Base-by-base conservation (phyloP, 805 yeast species). In the Metschnikowia noctiluminum region DNA sequence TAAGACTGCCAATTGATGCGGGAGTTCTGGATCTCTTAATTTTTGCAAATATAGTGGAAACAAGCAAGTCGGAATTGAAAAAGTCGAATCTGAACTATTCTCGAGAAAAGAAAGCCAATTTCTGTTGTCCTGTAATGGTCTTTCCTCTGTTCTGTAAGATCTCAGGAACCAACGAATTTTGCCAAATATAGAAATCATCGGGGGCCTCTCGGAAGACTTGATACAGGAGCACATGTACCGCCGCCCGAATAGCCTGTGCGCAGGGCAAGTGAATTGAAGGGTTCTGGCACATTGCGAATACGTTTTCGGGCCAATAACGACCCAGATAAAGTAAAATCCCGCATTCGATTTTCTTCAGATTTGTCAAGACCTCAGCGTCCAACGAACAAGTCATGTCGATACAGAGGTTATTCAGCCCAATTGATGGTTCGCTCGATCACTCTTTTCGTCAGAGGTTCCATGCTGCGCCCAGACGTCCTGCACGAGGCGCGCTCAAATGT, bases 391-490 rank as follows among this genome's bases (percentile, higher is more conserved):
- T 21, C 21, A 21, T 21, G 4, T 21, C 4, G 21, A 21, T 2
- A 21, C 21, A 21, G 21, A 21, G 21, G 21, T 4, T 21, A 2
- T 21, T 21, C 21, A 21, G 21, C 4, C 2, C 21, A 21, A 21
- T 21, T 6, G 10, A 30, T 10, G 12, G 13, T 12, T 9, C 32
- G 32, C 32, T 5, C 32, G 32, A 2, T 12, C 10, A 12, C 10
- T 9, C 32, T 12, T 30, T 12, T 12, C 32, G 32, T 13, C 14
- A 2, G 8, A 34, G 8, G 36, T 7, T n/a, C 36, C 39, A 30
- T 28, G 43, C 47, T 45, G 48, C 48, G 48, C 46, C 46, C 32
- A 7, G 11, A 30, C 32, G 28, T 38, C 28, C 42, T 43, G 46
- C 26, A 38, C 43, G 42, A 31, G 38, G 42, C 37, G 28, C 39